Conservation (phyloP, 2,329 filamentous ascomycete genomes). For the Talaromyces islandicus region DNA sequence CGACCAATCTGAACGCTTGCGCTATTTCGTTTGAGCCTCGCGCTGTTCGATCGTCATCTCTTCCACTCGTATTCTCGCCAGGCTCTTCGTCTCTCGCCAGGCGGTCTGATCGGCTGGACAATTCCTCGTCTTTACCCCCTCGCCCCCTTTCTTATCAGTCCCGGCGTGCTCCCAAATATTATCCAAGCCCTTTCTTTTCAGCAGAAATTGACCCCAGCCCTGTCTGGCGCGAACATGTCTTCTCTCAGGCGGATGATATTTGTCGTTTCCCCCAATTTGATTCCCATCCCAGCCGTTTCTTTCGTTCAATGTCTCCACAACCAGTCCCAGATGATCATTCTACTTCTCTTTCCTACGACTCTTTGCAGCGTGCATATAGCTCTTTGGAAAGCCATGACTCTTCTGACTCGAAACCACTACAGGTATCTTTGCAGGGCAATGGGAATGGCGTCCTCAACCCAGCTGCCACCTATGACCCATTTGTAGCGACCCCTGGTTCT, state of each 20-base stretch:
- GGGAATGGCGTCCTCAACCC: constrained; percentile 48
- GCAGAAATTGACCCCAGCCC: neutral
- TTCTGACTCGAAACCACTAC: constrained; percentile 14
- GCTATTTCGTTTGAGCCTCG: constrained; percentile 18
- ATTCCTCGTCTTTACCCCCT: neutral
- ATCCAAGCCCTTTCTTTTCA: neutral
- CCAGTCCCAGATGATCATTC: neutral
- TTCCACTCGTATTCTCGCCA: constrained; percentile 7
- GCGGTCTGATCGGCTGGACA: neutral
- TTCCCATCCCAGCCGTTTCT: neutral
- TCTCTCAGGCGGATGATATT: neutral
- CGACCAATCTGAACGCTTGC: constrained; percentile 18
- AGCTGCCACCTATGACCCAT: constrained; percentile 57
- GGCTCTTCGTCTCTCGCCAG: constrained; percentile 1
- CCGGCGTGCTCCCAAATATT: neutral
- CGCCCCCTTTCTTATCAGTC: neutral
- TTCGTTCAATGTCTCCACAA: neutral
- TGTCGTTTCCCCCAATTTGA: neutral
- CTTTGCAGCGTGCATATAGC: neutral
- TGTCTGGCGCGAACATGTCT: neutral
- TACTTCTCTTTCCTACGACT: neutral
- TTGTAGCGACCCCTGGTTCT: constrained; percentile 53
- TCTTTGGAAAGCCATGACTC: neutral
- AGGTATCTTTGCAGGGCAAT: constrained; percentile 35
- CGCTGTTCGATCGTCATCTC: constrained; percentile 12